Percentiles rank a stretch among this genome's conserved stretches.
These are phyloP conservation scores for Ajuga reptans DNA, from an alignment of 305 asterid genomes.

Conservation along the genomic window DNA sequence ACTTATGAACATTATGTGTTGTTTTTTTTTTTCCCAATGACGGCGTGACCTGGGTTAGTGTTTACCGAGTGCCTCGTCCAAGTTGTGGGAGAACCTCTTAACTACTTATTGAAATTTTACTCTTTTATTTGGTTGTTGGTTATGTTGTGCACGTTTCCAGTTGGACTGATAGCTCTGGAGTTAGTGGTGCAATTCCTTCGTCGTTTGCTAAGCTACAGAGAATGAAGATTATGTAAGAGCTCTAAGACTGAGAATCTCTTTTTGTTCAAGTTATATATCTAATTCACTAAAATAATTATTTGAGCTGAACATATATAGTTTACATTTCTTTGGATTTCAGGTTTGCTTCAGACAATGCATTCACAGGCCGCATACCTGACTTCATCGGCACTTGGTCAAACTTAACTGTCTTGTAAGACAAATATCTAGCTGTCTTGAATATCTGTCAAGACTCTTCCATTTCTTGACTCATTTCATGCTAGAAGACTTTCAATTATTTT, in stretches of 20 bases:
- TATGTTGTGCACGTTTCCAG: conserved; percentile 28
- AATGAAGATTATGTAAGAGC: conserved; percentile 44
- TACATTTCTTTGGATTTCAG: conserved; percentile 30
- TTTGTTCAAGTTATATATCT: not conserved
- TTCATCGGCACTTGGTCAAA: conserved; percentile 63
- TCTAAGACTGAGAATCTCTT: not conserved
- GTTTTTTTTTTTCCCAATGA: not conserved
- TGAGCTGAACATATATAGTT: conserved; percentile 8
- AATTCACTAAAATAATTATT: not conserved
- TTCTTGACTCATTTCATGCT: not conserved
- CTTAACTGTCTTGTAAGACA: conserved; percentile 29
- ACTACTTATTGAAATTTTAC: not conserved
- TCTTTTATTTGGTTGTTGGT: not conserved
- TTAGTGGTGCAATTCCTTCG: conserved; percentile 56
- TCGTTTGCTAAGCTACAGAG: conserved; percentile 44
- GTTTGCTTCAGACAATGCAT: conserved; percentile 48
- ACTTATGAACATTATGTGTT: not conserved
- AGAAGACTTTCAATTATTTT: not conserved
- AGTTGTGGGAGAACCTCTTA: not conserved
- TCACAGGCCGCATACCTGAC: conserved; percentile 61
- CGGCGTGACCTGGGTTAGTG: not conserved
- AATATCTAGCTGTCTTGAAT: not conserved
- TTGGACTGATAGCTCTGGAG: conserved; percentile 54
- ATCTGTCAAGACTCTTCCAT: not conserved
- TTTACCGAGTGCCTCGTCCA: not conserved